These are phyloP conservation scores for Cordyceps farinosa DNA, from an alignment of 2,329 filamentous ascomycete genomes.

Conservation along the genomic window DNA sequence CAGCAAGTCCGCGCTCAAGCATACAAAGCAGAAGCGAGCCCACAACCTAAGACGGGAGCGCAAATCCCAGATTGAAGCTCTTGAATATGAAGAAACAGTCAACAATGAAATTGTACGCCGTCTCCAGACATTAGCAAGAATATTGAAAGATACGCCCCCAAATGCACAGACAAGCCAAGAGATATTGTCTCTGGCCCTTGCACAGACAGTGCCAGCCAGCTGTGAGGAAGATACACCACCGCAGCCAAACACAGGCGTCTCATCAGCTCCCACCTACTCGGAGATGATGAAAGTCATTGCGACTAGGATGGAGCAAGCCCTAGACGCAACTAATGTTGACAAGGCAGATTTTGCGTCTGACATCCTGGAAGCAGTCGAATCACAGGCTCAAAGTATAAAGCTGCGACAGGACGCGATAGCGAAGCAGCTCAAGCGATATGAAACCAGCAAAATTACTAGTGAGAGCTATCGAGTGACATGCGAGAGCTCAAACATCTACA, in stretches of 20 bases:
- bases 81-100: not conserved
- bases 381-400: not conserved
- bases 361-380: not conserved
- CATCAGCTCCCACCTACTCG: no score
- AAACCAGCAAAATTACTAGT: not conserved
- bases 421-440: not conserved
- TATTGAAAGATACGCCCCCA: not conserved
- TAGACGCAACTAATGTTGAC: not conserved
- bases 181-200: not conserved
- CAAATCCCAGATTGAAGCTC: no score
- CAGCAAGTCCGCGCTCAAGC: not conserved
- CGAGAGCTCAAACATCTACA: not conserved
- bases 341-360: not conserved
- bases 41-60: not conserved
- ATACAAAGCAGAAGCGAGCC: not conserved
- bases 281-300: not conserved
- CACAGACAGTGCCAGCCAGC: not conserved
- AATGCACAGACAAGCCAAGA: not conserved
- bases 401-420: not conserved
- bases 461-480: not conserved
- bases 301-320: no score
- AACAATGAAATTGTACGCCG: not conserved
- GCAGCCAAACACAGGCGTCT: not conserved
- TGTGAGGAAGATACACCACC: not conserved
- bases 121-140: not conserved